phyloP scores from a whole-genome alignment of 2,329 filamentous ascomycete species.

The Hymenoscyphus albidus region DNA sequence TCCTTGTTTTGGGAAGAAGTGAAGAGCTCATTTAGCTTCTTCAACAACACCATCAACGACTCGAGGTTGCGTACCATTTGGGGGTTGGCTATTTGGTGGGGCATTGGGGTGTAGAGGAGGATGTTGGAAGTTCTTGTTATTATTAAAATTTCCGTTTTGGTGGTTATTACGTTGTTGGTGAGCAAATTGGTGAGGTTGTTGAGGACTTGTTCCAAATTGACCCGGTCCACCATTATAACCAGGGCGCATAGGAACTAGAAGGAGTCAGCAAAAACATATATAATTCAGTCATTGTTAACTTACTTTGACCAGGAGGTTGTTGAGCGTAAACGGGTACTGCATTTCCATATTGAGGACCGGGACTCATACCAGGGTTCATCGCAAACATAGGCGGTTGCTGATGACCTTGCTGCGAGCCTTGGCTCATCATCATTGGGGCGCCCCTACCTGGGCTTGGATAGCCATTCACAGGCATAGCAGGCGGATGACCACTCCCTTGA shows the following conservation, averaged over 20 bases:
- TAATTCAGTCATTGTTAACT: slow-evolving; percentile 36
- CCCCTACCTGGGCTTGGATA: slow-evolving; percentile 86
- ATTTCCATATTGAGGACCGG: slow-evolving; percentile 52
- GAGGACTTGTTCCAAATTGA: slow-evolving; percentile 63
- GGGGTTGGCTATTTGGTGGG: slow-evolving; percentile 37
- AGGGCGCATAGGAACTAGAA: slow-evolving; percentile 55
- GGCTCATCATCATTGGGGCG: slow-evolving; percentile 90
- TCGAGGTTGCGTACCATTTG: slow-evolving; percentile 37
- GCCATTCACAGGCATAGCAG: slow-evolving; percentile 62
- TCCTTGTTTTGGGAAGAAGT: slow-evolving; percentile 12
- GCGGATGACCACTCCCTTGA: slow-evolving; percentile 50
- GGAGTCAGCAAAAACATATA: slow-evolving; percentile 35
- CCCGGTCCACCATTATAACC: slow-evolving; percentile 55
- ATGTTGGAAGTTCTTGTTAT: slow-evolving; percentile 46
- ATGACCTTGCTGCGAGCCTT: slow-evolving; percentile 90
- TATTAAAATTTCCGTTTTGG: slow-evolving; percentile 49
- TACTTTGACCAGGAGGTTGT: slow-evolving; percentile 71
- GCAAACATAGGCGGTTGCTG: slow-evolving; percentile 55
- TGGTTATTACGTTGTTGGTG: slow-evolving; percentile 49
- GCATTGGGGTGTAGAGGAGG: slow-evolving; percentile 37
- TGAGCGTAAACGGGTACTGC: slow-evolving; percentile 59
- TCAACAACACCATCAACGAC: slow-evolving; percentile 41
- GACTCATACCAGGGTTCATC: slow-evolving; percentile 72
- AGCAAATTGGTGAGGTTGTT: slow-evolving; percentile 55
- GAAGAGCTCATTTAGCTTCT: slow-evolving; percentile 44